Conservation (phyloP, 192 early-diverging fungal species). For the Coemansia pectinata region DNA sequence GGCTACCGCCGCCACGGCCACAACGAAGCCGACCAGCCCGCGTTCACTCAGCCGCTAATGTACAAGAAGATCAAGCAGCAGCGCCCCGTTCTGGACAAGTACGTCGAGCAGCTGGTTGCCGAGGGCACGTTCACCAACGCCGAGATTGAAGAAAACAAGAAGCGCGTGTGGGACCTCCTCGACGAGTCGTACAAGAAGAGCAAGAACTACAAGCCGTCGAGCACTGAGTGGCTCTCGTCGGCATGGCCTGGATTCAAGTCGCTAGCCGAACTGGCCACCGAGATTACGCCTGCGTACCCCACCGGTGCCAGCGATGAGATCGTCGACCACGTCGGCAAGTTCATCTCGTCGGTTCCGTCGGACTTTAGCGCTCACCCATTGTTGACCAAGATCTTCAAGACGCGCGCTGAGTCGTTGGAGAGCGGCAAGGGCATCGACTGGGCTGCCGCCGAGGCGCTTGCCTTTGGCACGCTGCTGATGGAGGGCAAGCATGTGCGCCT, state of each 20-base stretch:
- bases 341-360: conserved; percentile 76
- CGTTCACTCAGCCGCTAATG: conserved; percentile 98
- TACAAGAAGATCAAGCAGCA: conserved; percentile 89
- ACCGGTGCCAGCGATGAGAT: conserved; percentile 75
- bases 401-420: conserved; percentile 77
- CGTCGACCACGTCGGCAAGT: conserved; percentile 79
- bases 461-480: conserved; percentile 86
- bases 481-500: conserved; percentile 93
- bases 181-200: conserved; percentile 90
- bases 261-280: conserved; percentile 72
- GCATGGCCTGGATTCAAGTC: conserved; percentile 88
- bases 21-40: conserved; percentile 99
- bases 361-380: conserved; percentile 87
- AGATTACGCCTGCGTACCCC: conserved; percentile 65
- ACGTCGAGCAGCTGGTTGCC: conserved; percentile 76
- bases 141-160: conserved; percentile 86
- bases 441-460: conserved; percentile 93
- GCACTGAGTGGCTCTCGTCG: conserved; percentile 93
- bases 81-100: conserved; percentile 80
- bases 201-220: conserved; percentile 86
- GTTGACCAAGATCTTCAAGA: conserved; percentile 80
- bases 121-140: conserved; percentile 83
- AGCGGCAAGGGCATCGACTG: conserved; percentile 88
- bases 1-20: conserved; percentile 98
- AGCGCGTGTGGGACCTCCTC: conserved; percentile 87